Conservation (phyloP, 108 stramenopile genomes). For the Stephanodiscus triporus region DNA sequence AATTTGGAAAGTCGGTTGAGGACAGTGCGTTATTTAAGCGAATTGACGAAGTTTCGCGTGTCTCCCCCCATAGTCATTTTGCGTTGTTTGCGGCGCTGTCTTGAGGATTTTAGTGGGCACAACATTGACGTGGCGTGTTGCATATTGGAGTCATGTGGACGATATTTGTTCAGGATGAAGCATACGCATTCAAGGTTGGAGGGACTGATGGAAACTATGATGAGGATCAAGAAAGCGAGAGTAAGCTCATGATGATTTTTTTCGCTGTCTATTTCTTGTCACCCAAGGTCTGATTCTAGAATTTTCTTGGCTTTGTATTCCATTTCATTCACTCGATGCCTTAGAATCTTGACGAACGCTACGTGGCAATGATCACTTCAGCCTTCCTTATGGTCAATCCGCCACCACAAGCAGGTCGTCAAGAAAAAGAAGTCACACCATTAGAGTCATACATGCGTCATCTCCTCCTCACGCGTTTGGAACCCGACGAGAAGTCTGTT, state of each 20-base stretch:
- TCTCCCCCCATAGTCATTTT: constrained; percentile 92
- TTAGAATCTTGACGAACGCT: constrained; percentile 81
- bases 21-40: constrained; percentile 89
- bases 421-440: constrained; percentile 71
- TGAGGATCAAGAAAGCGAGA: constrained; percentile 84
- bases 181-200: constrained; percentile 78
- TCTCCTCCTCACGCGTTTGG: constrained; percentile 73
- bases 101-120: constrained; percentile 86
- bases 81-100: constrained; percentile 78
- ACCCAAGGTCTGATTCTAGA: neutral
- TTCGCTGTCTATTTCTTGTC: neutral
- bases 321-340: neutral
- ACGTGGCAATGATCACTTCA: constrained; percentile 78
- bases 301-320: neutral
- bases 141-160: constrained; percentile 90
- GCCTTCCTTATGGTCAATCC: constrained; percentile 87
- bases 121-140: constrained; percentile 91
- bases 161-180: constrained; percentile 80
- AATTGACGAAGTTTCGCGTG: constrained; percentile 93
- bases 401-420: constrained; percentile 58
- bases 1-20: constrained; percentile 80
- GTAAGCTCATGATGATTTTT: constrained; percentile 41
- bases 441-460: constrained; percentile 86
- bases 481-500: constrained; percentile 60
- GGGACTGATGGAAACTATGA: constrained; percentile 85